phyloP scores from a whole-genome alignment of 83 land plant species.

The Picea abies region DNA sequence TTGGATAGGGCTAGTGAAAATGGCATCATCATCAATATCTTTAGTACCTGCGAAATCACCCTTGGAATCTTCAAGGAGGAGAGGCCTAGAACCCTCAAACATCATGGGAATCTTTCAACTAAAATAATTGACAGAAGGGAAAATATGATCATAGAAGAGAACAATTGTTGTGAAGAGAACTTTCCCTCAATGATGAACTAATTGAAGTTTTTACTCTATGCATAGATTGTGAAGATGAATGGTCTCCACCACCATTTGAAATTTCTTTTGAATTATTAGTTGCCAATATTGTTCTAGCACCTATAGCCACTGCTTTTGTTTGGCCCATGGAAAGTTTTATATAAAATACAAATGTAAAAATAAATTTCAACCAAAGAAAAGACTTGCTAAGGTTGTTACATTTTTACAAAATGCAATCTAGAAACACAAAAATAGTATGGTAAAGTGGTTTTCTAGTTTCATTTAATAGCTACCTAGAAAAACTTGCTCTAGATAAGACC shows the following conservation, averaged over 20 bases:
- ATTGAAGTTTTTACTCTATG: slow-evolving; percentile 16
- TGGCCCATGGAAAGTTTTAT: slow-evolving; percentile 21
- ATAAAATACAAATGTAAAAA: neutral
- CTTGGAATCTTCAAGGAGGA: too few relatives aligned
- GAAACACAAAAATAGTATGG: too few relatives aligned
- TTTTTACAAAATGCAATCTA: too few relatives aligned
- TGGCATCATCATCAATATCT: too few relatives aligned
- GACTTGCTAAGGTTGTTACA: too few relatives aligned
- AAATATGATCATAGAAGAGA: neutral
- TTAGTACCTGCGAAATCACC: too few relatives aligned
- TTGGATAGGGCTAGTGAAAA: too few relatives aligned
- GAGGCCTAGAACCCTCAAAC: too few relatives aligned
- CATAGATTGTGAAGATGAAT: slow-evolving; percentile 22
- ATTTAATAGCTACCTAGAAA: too few relatives aligned
- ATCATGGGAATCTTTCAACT: too few relatives aligned
- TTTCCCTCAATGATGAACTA: neutral
- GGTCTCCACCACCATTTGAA: slow-evolving; percentile 36
- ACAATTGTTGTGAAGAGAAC: neutral
- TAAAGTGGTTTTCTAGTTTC: too few relatives aligned
- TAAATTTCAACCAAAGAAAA: neutral
- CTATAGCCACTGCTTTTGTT: neutral
- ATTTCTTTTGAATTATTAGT: slow-evolving; percentile 34
- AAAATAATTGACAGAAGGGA: neutral
- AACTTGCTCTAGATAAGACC: too few relatives aligned
- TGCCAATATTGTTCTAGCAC: neutral